Percentiles rank a stretch among this genome's conserved stretches.
phyloP scores from a whole-genome alignment of 306 rosid genomes.

The Quercus rubra region DNA sequence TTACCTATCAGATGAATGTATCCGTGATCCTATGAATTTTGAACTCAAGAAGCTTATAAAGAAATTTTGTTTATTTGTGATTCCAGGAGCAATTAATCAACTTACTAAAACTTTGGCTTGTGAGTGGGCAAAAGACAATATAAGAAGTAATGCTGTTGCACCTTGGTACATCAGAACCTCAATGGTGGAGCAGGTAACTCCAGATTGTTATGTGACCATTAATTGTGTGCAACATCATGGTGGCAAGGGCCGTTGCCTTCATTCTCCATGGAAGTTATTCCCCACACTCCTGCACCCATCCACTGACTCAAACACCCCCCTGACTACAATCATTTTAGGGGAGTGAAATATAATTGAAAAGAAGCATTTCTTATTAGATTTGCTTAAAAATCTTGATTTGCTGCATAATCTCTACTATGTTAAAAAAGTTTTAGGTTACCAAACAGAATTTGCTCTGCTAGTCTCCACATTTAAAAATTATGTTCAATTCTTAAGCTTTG shows the following conservation, averaged over 20 bases:
- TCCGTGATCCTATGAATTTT: not conserved
- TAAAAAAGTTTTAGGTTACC: not conserved
- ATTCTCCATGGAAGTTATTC: not conserved
- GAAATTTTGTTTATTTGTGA: slow-evolving; percentile 13
- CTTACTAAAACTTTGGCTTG: slow-evolving; percentile 71
- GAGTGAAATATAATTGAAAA: not conserved
- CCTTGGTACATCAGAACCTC: slow-evolving; percentile 82
- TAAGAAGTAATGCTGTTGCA: slow-evolving; percentile 72
- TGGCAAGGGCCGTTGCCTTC: not conserved
- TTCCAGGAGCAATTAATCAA: slow-evolving; percentile 70
- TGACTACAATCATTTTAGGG: not conserved
- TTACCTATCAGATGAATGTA: slow-evolving; percentile 1
- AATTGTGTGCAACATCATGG: not conserved
- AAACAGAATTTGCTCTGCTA: not conserved
- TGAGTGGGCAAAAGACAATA: slow-evolving; percentile 79
- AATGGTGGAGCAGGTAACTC: slow-evolving; percentile 64
- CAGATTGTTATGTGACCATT: slow-evolving; percentile 3
- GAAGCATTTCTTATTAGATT: not conserved
- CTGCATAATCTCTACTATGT: not conserved
- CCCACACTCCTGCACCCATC: not conserved
- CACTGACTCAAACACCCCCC: not conserved
- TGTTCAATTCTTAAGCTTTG: not conserved
- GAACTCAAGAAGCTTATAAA: slow-evolving; percentile 1
- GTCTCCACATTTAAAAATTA: not conserved
- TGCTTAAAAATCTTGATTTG: not conserved